phyloP scores from a whole-genome alignment of 306 rosid genomes.

The Citrullus mucosospermus region DNA sequence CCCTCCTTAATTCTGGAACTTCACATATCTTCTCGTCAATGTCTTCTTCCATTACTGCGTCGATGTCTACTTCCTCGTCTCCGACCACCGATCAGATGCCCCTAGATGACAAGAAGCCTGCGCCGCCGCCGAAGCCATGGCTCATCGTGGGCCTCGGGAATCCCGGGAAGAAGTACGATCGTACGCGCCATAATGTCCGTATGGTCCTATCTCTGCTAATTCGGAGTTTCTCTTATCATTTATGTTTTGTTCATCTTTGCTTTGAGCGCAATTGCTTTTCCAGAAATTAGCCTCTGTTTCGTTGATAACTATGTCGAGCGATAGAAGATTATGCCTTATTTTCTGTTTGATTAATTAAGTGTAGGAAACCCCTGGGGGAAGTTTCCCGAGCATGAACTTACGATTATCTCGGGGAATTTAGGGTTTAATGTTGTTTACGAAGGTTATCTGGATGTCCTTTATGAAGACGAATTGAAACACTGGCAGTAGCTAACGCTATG shows the following conservation, averaged over 20 bases:
- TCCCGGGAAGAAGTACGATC: constrained; percentile 14
- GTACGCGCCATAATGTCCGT: constrained; percentile 17
- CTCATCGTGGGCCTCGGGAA: constrained; percentile 15
- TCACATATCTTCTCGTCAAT: neutral
- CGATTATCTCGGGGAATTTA: neutral
- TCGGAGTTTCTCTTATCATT: neutral
- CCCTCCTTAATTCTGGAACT: neutral
- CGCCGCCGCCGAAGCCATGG: constrained; percentile 14
- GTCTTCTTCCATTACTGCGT: neutral
- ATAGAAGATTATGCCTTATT: neutral
- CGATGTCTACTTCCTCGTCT: neutral
- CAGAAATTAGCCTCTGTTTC: neutral
- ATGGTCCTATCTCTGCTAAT: neutral
- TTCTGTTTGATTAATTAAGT: neutral
- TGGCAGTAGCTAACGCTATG: neutral
- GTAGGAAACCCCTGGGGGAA: neutral
- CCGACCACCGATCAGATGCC: neutral
- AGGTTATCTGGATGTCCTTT: neutral
- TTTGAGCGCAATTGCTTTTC: neutral
- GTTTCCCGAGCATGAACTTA: neutral
- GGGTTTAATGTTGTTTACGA: neutral
- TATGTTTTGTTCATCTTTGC: neutral
- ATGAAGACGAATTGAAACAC: neutral
- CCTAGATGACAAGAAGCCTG: neutral
- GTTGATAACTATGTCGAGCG: too few relatives aligned